These are phyloP conservation scores for Eimeria praecox DNA, from an alignment of 169 alveolate genomes.

Conservation along the genomic window DNA sequence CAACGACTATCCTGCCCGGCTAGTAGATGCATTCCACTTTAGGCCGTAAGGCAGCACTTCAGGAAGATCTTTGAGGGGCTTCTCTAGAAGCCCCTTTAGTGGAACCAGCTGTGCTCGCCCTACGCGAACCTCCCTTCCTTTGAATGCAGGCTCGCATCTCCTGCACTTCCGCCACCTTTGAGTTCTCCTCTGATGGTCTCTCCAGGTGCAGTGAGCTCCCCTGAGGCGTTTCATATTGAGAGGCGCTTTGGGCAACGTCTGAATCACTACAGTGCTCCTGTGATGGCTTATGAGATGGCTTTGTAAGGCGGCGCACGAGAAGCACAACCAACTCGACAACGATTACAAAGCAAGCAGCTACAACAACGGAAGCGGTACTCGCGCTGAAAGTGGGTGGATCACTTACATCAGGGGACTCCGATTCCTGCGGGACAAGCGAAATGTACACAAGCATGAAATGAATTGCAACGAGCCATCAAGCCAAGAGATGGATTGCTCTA, in stretches of 20 bases:
- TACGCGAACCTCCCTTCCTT: background rate
- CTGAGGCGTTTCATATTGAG: background rate
- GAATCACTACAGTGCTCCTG: background rate
- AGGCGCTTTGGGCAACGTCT: background rate
- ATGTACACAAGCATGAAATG: background rate
- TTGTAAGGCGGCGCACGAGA: background rate
- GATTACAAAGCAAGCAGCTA: background rate
- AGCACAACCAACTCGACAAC: background rate
- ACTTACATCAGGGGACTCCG: background rate
- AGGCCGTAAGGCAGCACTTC: background rate
- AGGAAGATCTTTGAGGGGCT: slow-evolving; percentile 18
- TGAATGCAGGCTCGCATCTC: background rate
- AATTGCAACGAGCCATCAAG: background rate
- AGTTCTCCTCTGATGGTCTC: background rate
- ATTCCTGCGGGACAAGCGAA: background rate
- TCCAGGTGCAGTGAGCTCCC: background rate
- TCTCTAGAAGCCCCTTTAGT: background rate
- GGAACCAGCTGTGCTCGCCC: background rate
- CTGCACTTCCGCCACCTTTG: background rate
- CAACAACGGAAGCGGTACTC: background rate
- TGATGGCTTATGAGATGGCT: background rate
- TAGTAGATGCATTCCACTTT: background rate
- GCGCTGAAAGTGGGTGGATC: background rate
- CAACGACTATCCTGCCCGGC: background rate
- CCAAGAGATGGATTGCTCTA: background rate